Base-by-base conservation (phyloP, 202 grass and related monocot species). In the Thinopyrum obtusiflorum region DNA sequence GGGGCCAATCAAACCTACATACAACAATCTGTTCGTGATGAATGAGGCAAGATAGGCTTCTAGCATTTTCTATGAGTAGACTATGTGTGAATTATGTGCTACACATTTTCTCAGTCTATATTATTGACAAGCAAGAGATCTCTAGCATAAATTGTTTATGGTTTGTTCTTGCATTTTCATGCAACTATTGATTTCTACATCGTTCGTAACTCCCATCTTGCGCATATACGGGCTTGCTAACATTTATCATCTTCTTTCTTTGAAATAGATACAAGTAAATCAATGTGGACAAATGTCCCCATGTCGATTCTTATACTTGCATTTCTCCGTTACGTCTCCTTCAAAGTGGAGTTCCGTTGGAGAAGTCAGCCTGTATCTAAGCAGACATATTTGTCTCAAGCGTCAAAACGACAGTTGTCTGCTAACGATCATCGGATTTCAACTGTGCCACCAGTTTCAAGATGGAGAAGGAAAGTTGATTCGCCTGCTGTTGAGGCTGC, bases 231-330 rank as follows among this genome's bases (percentile, higher is more conserved):
- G 18, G 64, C 33, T 2, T 83, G 9, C 62, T 88, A 61, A 86
- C 62, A 68, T 68, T 77, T 29, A 9, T 32, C 31, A 55, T 82
- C 23, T 75, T 53, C 71, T 88, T 77, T 89, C 77, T 59, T 91
- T 87, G 66, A 67, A 78, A 74, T 88, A 99, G 97, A 99, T 89
- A 94, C 97, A 81, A 99, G 97, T 89, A 96, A 99, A 94, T 99
- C 97, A 73, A 99, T 99, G 92, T 99, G 93, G 97, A 96, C 90
- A 94, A 99, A 99, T 88, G 88, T 99, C 72, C 97, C 97, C 55
- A 92, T 99, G 90, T 92, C 97, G 84, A 80, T 96, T 79, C 85
- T 99, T 84, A 94, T 99, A 87, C 93, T 99, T 81, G 84, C 88
- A 28, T 90, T 90, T 82, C 82, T 99, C 13, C 90, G 93, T 17